A percentile compares a stretch with the other conserved stretches of the same genome.
Evolutionary conservation across 352 stramenopile species (phyloP).

Genomic region (Phytopythium helicoides): DNA sequence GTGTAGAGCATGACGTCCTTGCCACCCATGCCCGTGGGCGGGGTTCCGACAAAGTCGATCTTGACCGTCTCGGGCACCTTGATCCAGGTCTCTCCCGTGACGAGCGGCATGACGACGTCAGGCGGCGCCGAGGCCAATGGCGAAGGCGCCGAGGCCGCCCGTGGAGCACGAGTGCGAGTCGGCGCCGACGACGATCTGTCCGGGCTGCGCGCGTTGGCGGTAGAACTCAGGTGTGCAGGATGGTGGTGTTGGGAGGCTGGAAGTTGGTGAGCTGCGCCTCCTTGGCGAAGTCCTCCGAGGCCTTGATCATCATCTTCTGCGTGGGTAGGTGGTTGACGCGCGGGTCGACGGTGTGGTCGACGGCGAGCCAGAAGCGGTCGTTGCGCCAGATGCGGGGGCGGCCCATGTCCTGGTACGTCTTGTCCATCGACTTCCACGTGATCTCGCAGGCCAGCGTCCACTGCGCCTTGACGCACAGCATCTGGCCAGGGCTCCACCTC

Average conservation of each 20-base stretch:
- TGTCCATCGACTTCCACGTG: slow-evolving; percentile 90
- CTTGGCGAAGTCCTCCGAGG: slow-evolving; percentile 76
- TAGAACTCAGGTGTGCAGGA: slow-evolving; percentile 88
- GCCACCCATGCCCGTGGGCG: slow-evolving; percentile 69
- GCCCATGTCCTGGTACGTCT: slow-evolving; percentile 86
- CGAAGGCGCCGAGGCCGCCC: slow-evolving; percentile 74
- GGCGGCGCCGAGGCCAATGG: slow-evolving; percentile 69
- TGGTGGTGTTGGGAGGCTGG: slow-evolving; percentile 83
- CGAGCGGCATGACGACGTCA: slow-evolving; percentile 85
- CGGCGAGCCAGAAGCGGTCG: slow-evolving; percentile 85
- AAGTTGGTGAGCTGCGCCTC: slow-evolving; percentile 81
- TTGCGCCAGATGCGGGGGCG: slow-evolving; percentile 81
- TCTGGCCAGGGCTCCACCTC: slow-evolving; percentile 65
- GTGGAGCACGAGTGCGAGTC: slow-evolving; percentile 82
- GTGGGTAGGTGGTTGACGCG: slow-evolving; percentile 78
- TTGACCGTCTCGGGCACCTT: slow-evolving; percentile 87
- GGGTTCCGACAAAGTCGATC: slow-evolving; percentile 73
- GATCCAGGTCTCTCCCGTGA: slow-evolving; percentile 87
- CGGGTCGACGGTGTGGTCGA: slow-evolving; percentile 84
- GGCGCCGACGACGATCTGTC: slow-evolving; percentile 81
- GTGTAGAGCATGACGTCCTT: slow-evolving; percentile 90
- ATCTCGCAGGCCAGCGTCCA: slow-evolving; percentile 86
- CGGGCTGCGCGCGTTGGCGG: slow-evolving; percentile 76
- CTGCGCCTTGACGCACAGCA: slow-evolving; percentile 84
- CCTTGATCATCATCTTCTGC: slow-evolving; percentile 89